Percentiles rank a stretch among this genome's conserved stretches.
Evolutionary conservation across 2,329 filamentous ascomycete genomes (phyloP).

Genomic region (Phaeomoniella chlamydospora): DNA sequence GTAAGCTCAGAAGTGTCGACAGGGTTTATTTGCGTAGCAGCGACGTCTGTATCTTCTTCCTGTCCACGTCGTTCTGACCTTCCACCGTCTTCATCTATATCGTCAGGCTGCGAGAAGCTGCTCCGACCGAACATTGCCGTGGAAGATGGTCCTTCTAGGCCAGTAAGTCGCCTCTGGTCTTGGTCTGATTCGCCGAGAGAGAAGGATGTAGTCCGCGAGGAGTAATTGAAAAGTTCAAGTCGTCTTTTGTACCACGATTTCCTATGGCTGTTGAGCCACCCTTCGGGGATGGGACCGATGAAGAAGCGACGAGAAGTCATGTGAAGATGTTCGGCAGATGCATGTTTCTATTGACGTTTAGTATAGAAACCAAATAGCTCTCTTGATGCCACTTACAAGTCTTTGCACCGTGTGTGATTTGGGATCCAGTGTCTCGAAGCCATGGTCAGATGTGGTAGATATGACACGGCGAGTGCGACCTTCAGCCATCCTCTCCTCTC

Average conservation of each 20-base stretch:
- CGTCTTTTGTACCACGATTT: constrained; percentile 46
- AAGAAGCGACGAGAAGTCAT: constrained; percentile 48
- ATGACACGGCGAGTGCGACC: not conserved
- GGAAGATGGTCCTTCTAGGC: constrained; percentile 14
- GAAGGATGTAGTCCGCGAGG: constrained; percentile 35
- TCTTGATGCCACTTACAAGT: constrained; percentile 23
- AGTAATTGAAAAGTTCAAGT: constrained; percentile 28
- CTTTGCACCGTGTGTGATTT: constrained; percentile 40
- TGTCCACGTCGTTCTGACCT: constrained; percentile 3
- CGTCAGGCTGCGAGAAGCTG: constrained; percentile 20
- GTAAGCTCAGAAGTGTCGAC: constrained; percentile 6
- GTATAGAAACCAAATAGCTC: constrained; percentile 4
- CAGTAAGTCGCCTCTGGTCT: constrained; percentile 19
- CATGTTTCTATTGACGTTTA: constrained; percentile 34
- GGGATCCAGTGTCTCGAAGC: constrained; percentile 22
- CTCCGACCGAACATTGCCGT: constrained; percentile 10
- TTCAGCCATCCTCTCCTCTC: not conserved
- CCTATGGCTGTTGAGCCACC: constrained; percentile 48
- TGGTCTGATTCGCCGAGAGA: constrained; percentile 29
- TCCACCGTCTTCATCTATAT: constrained; percentile 12
- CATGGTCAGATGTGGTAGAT: constrained; percentile 3
- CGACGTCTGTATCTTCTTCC: constrained; percentile 4
- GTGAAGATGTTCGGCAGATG: constrained; percentile 46
- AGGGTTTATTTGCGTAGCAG: constrained; percentile 6
- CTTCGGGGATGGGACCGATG: constrained; percentile 50